A percentile compares a stretch with the other conserved stretches of the same genome.
Conservation (phyloP, 768 basidiomycete genomes). For the Nidularia sp. region DNA sequence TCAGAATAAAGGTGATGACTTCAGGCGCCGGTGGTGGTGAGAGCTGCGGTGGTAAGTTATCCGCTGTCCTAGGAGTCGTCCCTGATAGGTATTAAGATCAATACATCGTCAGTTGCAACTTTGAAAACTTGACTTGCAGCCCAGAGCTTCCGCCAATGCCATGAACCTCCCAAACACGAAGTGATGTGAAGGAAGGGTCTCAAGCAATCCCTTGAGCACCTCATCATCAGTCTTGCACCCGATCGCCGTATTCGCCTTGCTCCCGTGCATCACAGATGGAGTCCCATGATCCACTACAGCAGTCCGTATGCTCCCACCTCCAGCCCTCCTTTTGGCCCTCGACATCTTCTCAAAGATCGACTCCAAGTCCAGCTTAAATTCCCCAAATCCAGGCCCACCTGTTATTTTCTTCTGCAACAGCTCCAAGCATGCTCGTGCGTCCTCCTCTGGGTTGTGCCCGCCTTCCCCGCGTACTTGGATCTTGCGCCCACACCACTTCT, state of each 20-base stretch:
- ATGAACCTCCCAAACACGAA: slow-evolving; percentile 85
- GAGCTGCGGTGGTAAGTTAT: slow-evolving; percentile 27
- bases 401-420: slow-evolving; percentile 79
- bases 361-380: slow-evolving; percentile 82
- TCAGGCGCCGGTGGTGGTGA: slow-evolving; percentile 28
- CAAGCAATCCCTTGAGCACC: slow-evolving; percentile 65
- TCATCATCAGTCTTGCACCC: slow-evolving; percentile 78
- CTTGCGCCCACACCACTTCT: slow-evolving; percentile 87
- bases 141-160: slow-evolving; percentile 71
- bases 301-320: slow-evolving; percentile 38
- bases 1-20: slow-evolving; percentile 31
- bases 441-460: slow-evolving; percentile 94
- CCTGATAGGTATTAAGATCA: slow-evolving; percentile 29
- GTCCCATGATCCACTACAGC: slow-evolving; percentile 88
- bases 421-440: slow-evolving; percentile 85
- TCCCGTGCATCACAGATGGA: slow-evolving; percentile 78
- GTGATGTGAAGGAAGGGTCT: slow-evolving; percentile 60
- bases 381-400: slow-evolving; percentile 77
- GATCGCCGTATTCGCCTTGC: slow-evolving; percentile 74
- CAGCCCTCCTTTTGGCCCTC: slow-evolving; percentile 37
- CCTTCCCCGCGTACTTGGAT: slow-evolving; percentile 84
- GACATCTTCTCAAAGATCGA: slow-evolving; percentile 84
- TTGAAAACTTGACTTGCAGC: slow-evolving; percentile 54
- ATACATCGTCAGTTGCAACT: background rate
- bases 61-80: slow-evolving; percentile 52